Evolutionary conservation across 1,139 yeast genomes (phyloP).

Genomic region (Wickerhamomyces sp.): DNA sequence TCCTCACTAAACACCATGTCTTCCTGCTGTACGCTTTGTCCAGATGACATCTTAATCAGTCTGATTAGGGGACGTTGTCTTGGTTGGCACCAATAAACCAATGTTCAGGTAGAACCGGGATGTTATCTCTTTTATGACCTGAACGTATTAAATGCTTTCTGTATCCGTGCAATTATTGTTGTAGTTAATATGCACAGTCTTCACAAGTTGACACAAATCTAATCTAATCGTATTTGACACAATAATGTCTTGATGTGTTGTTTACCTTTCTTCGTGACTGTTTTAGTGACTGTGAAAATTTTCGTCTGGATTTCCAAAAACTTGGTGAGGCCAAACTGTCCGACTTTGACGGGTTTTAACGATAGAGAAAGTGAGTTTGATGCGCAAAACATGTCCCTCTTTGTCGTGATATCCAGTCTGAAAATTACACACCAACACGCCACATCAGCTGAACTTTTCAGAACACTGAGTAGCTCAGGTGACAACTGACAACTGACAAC

Average conservation of each 20-base stretch:
- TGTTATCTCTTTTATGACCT: background rate
- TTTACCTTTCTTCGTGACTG: constrained; percentile 12
- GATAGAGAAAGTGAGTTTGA: background rate
- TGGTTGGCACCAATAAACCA: background rate
- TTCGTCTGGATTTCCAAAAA: constrained; percentile 1
- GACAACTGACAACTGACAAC: no score
- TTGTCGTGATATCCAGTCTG: no score
- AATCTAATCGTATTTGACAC: background rate
- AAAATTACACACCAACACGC: no score
- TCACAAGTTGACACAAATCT: background rate
- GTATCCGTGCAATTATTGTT: background rate
- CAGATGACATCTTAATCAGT: background rate
- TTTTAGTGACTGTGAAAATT: constrained; percentile 20
- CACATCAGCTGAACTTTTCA: no score
- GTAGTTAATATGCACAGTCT: background rate
- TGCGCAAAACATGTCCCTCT: background rate
- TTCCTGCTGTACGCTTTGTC: background rate
- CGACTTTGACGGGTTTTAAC: background rate
- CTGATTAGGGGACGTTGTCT: constrained; percentile 2
- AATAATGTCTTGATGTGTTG: background rate
- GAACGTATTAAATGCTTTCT: background rate
- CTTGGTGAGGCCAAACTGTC: background rate
- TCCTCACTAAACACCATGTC: constrained; percentile 6
- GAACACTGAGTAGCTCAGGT: no score
- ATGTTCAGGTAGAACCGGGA: constrained; percentile 1